These are phyloP conservation scores for Spergularia azorica DNA, from an alignment of 179 eudicot genomes.

Conservation along the genomic window DNA sequence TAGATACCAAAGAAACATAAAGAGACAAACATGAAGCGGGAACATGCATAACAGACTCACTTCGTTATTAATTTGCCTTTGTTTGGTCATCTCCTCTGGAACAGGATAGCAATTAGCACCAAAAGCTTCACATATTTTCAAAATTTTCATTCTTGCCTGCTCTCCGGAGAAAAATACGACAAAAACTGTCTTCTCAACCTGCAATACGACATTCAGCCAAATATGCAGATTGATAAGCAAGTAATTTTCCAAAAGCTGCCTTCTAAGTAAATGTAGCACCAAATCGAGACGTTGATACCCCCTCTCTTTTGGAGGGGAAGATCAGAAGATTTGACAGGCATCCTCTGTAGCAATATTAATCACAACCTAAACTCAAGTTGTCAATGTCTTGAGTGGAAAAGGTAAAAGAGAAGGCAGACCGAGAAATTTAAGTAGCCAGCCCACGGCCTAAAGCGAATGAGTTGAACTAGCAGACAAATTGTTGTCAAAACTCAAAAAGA, in stretches of 20 bases:
- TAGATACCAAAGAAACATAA: background rate
- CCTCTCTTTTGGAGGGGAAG: background rate
- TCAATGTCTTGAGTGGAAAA: background rate
- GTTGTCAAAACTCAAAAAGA: background rate
- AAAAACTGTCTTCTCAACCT: conserved; percentile 95
- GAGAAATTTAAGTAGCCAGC: background rate
- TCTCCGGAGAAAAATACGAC: conserved; percentile 98
- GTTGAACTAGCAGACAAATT: background rate
- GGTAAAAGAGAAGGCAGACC: background rate
- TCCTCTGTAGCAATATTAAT: background rate
- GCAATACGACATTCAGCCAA: conserved; percentile 35
- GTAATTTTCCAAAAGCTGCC: background rate
- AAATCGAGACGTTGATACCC: background rate
- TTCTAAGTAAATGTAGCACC: background rate
- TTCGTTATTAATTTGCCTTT: conserved; percentile 86
- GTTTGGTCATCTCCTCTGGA: conserved; percentile 73
- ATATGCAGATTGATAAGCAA: conserved; percentile 9
- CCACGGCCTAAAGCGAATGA: background rate
- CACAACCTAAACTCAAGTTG: background rate
- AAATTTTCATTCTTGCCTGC: conserved; percentile 85
- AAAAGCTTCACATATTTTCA: conserved; percentile 98
- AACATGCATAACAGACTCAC: conserved; percentile 43
- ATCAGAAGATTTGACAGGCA: background rate
- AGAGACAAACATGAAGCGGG: conserved; percentile 13
- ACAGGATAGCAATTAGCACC: conserved; percentile 97